Evolutionary conservation across 2,329 filamentous ascomycete species (phyloP).

Genomic region (Diplodia corticola): DNA sequence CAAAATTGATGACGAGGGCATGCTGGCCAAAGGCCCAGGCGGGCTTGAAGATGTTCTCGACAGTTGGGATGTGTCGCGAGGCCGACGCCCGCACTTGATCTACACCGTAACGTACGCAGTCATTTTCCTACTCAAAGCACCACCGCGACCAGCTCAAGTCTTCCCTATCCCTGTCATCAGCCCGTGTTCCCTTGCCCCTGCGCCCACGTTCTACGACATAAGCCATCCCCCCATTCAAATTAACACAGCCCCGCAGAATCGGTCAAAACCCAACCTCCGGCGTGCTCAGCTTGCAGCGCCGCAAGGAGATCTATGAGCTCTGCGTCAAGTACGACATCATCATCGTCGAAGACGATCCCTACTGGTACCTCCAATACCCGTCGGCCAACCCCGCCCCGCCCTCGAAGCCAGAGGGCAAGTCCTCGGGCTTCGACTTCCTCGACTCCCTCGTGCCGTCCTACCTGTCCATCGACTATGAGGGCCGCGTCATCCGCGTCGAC

Average conservation of each 20-base stretch:
- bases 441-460: constrained; percentile 84
- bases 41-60: constrained; percentile 75
- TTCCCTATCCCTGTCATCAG: background rate
- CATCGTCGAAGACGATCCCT: constrained; percentile 92
- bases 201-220: background rate
- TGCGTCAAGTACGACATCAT: constrained; percentile 84
- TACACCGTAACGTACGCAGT: constrained; percentile 86
- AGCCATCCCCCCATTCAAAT: background rate
- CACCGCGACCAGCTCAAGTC: background rate
- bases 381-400: constrained; percentile 52
- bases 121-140: background rate
- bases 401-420: constrained; percentile 44
- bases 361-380: constrained; percentile 92
- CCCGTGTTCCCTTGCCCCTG: background rate
- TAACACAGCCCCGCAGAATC: constrained; percentile 54
- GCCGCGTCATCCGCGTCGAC: constrained; percentile 84
- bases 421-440: constrained; percentile 71
- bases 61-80: constrained; percentile 76
- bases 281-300: constrained; percentile 69
- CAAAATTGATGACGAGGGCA: constrained; percentile 75
- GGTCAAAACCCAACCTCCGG: constrained; percentile 87
- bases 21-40: constrained; percentile 71
- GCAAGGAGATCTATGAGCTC: constrained; percentile 75
- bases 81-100: constrained; percentile 77
- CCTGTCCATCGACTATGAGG: constrained; percentile 77